A percentile compares a stretch with the other conserved stretches of the same genome.
Evolutionary conservation across 192 early-diverging fungal genomes (phyloP).

Genomic region (Mortierella hygrophila): DNA sequence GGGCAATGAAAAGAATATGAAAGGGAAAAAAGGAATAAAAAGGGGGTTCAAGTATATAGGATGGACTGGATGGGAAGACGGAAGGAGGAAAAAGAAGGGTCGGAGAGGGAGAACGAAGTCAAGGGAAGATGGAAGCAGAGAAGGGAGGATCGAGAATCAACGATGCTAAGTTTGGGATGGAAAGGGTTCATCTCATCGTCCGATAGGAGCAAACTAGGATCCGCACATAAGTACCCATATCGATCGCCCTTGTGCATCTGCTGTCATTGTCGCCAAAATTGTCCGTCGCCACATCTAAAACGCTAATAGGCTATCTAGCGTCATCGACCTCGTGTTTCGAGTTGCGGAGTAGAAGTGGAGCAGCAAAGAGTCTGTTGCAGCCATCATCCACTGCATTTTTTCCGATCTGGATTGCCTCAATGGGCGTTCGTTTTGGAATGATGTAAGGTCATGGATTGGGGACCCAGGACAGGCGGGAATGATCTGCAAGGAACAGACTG

Average conservation of each 20-base stretch:
- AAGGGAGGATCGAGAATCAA: constrained; percentile 29
- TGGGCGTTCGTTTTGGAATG: too few species aligned
- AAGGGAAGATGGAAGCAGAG: background rate
- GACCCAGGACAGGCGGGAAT: background rate
- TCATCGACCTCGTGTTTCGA: too few species aligned
- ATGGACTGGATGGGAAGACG: background rate
- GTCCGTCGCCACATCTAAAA: too few species aligned
- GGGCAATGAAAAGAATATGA: background rate
- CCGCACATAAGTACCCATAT: background rate
- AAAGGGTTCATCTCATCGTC: background rate
- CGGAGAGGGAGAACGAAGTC: background rate
- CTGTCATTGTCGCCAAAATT: background rate
- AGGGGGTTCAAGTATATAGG: background rate
- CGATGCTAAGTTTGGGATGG: constrained; percentile 17
- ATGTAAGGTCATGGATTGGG: too few species aligned
- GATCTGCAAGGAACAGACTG: background rate
- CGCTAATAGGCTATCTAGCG: too few species aligned
- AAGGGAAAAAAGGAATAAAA: background rate
- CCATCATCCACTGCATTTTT: too few species aligned
- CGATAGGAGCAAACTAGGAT: constrained; percentile 11
- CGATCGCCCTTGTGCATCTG: background rate
- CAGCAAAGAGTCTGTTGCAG: too few species aligned
- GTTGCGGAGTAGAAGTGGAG: too few species aligned
- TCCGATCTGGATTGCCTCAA: too few species aligned
- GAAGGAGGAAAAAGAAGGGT: background rate